Evolutionary conservation across 2,329 filamentous ascomycete species (phyloP).

Genomic region (Parasarocladium wereldwijsianum): DNA sequence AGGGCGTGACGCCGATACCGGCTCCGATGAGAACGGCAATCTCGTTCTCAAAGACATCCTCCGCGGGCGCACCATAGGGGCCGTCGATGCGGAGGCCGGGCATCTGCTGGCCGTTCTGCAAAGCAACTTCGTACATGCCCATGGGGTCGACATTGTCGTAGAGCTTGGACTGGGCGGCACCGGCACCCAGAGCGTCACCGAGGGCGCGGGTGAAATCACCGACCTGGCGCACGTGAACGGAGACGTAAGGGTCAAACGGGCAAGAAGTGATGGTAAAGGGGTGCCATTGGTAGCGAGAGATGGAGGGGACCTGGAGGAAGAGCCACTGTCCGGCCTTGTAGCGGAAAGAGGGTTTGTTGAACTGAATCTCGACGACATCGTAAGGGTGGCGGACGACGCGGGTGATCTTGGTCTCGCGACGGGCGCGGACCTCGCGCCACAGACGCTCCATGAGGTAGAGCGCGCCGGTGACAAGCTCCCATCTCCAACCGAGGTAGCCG

Average conservation of each 20-base stretch:
- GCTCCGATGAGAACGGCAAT: constrained; percentile 76
- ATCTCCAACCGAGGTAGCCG: constrained; percentile 92
- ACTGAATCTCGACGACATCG: constrained; percentile 94
- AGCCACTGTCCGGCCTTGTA: constrained; percentile 99
- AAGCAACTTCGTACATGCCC: constrained; percentile 95
- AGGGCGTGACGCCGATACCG: constrained; percentile 76
- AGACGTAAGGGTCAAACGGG: constrained; percentile 88
- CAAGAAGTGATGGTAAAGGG: constrained; percentile 98
- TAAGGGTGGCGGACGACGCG: constrained; percentile 94
- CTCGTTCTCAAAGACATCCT: constrained; percentile 93
- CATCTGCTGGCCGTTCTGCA: constrained; percentile 89
- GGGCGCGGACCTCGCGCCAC: constrained; percentile 77
- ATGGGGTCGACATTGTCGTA: constrained; percentile 83
- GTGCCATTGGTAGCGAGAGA: constrained; percentile 90
- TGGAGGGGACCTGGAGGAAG: constrained; percentile 81
- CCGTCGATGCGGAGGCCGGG: constrained; percentile 81
- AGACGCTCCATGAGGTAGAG: constrained; percentile 80
- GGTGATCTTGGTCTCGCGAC: constrained; percentile 75
- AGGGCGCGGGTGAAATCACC: constrained; percentile 91
- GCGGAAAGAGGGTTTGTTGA: constrained; percentile 87
- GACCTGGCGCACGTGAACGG: constrained; percentile 87
- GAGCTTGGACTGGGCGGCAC: constrained; percentile 71
- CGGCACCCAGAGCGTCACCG: constrained; percentile 91
- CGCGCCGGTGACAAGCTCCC: constrained; percentile 78
- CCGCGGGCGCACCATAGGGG: constrained; percentile 89